These are phyloP conservation scores for Asclepias syriaca DNA, from an alignment of 257 asterid genomes.

Conservation along the genomic window DNA sequence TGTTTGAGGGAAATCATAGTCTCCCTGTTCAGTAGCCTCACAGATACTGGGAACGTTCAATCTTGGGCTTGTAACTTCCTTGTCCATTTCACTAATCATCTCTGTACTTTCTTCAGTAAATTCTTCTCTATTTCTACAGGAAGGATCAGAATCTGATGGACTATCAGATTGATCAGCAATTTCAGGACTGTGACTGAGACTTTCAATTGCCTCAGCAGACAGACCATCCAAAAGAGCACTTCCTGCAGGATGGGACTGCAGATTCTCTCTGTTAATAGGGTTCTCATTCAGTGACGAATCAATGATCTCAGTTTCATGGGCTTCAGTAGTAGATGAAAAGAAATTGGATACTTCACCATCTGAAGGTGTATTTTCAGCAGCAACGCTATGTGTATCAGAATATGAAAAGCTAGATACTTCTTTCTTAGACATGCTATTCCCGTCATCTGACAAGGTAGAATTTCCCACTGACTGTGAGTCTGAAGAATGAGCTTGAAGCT, in stretches of 20 bases:
- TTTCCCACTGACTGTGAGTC: slow-evolving; percentile 62
- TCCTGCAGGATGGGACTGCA: slow-evolving; percentile 20
- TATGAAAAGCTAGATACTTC: slow-evolving; percentile 29
- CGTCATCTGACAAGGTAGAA: slow-evolving; percentile 48
- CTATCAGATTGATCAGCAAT: slow-evolving; percentile 34
- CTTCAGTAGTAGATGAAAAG: slow-evolving; percentile 18
- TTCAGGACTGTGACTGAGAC: slow-evolving; percentile 22
- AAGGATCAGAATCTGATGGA: slow-evolving; percentile 30
- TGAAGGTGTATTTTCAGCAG: slow-evolving; percentile 24
- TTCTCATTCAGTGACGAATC: slow-evolving; percentile 5
- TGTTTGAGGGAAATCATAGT: slow-evolving; percentile 29
- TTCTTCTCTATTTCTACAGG: slow-evolving; percentile 28
- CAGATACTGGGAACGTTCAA: slow-evolving; percentile 26
- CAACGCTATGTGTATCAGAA: slow-evolving; percentile 32
- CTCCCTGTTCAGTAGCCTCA: slow-evolving; percentile 24
- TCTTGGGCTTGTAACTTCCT: slow-evolving; percentile 22
- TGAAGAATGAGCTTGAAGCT: slow-evolving; percentile 36
- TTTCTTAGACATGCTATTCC: slow-evolving; percentile 29
- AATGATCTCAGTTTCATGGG: slow-evolving; percentile 19
- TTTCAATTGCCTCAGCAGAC: slow-evolving; percentile 20
- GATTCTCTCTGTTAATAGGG: slow-evolving; percentile 10
- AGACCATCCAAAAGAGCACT: slow-evolving; percentile 11
- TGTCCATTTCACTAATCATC: slow-evolving; percentile 24
- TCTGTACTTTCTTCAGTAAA: slow-evolving; percentile 21
- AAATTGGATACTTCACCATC: slow-evolving; percentile 23